These are phyloP conservation scores for Penicillium taxi DNA, from an alignment of 495 filamentous ascomycete genomes.

Conservation along the genomic window DNA sequence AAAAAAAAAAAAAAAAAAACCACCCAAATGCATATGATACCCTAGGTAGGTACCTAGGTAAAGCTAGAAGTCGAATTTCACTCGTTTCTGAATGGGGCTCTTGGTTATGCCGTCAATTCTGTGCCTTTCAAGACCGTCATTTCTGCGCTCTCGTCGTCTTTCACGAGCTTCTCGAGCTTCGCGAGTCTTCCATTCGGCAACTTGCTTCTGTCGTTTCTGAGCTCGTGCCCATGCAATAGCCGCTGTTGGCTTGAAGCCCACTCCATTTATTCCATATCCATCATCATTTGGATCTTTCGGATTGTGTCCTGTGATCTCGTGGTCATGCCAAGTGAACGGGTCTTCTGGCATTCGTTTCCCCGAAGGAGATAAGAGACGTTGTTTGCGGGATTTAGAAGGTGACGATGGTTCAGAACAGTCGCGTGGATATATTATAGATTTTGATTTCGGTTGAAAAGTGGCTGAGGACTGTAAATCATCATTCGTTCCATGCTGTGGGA, in stretches of 20 bases:
- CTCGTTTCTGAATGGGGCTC: constrained; percentile 34
- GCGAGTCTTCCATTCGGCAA: constrained; percentile 73
- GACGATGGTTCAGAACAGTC: constrained; percentile 19
- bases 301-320: constrained; percentile 77
- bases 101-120: constrained; percentile 25
- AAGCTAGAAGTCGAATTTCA: constrained; percentile 38
- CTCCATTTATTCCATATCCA: constrained; percentile 77
- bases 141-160: constrained; percentile 57
- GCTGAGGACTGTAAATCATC: constrained; percentile 1
- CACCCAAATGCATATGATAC: too few species aligned
- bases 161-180: constrained; percentile 79
- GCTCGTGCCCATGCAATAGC: constrained; percentile 69
- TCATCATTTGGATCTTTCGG: constrained; percentile 67
- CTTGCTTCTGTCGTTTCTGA: constrained; percentile 69
- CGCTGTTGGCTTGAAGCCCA: constrained; percentile 84
- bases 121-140: constrained; percentile 31
- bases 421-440: constrained; percentile 13
- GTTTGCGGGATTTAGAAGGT: constrained; percentile 23
- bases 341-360: constrained; percentile 27
- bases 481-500: not conserved
- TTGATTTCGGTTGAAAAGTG: constrained; percentile 15
- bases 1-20: not conserved
- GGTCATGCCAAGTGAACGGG: constrained; percentile 71
- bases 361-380: constrained; percentile 41
- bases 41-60: not conserved